Base-by-base conservation (phyloP, 139 green algal species). In the Chlamydomonas urium region DNA sequence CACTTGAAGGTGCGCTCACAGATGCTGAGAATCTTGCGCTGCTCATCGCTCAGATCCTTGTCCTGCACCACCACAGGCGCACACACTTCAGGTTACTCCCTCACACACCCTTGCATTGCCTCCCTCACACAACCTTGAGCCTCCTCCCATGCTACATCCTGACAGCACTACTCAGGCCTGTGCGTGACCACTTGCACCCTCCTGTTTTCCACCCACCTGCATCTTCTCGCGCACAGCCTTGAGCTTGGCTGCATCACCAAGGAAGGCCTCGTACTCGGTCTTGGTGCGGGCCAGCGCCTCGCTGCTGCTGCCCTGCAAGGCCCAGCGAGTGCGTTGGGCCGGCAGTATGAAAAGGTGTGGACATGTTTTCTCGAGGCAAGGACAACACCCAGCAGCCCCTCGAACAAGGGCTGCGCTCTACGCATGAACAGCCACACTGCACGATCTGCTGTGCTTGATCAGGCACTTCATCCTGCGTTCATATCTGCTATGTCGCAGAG, bases 1-100 rank as follows among this genome's bases (percentile, higher is more conserved):
- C 77, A 86, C 36, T 65, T 71, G 68, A 91, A 87, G 14, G 89
- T 93, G 68, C 86, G 85, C 79, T 91, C 82, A 68, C 92, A 80
- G 53, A 90, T 83, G 0, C 37, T 33, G 37, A 95, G 78, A 8
- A 89, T 83, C 28, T 83, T 75, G 23, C 47, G 26, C 77, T 89
- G 77, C 58, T 83, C 79, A 0, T 57, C 28, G 1, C 29, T 80
- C 35, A 86, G 47, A 60, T 68, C 75, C 3, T 26, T 34, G 4
- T 21, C 65, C 65, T 83, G 53, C 31, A 38, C 35, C 24, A 34
- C 4, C 29, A 56, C n/a, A n/a, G n/a, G n/a, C n/a, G n/a, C n/a
- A n/a, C n/a, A n/a, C n/a, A n/a, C n/a, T n/a, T n/a, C n/a, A n/a
- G n/a, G n/a, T n/a, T n/a, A n/a, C n/a, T n/a, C n/a, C n/a, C n/a